Evolutionary conservation across 2,329 filamentous ascomycete species (phyloP).

Genomic region (Talaromyces sp.): DNA sequence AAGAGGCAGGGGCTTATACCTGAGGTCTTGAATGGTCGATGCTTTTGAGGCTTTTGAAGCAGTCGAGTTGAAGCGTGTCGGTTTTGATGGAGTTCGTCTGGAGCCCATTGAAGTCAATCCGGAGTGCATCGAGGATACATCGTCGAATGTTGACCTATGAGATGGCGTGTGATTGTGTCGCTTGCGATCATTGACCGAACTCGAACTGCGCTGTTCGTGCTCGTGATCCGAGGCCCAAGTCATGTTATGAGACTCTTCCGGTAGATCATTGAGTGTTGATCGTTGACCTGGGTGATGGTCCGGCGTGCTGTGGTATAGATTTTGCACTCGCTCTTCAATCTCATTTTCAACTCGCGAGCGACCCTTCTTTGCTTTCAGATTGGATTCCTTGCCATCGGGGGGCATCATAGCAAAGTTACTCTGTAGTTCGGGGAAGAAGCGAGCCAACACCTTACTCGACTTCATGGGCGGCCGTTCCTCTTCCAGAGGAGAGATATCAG

Average conservation of each 20-base stretch:
- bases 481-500: slow-evolving; percentile 32
- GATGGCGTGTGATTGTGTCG: background rate
- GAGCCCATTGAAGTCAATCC: background rate
- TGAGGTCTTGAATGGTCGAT: slow-evolving; percentile 31
- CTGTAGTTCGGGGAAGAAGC: slow-evolving; percentile 36
- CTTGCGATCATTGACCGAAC: too few relatives aligned
- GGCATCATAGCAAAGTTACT: slow-evolving; percentile 31
- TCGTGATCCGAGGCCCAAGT: background rate
- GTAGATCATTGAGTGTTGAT: background rate
- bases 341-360: slow-evolving; percentile 14
- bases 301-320: slow-evolving; percentile 14
- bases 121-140: slow-evolving; percentile 15
- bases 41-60: slow-evolving; percentile 7
- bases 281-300: slow-evolving; percentile 26
- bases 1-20: slow-evolving; percentile 46
- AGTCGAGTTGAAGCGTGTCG: slow-evolving; percentile 16
- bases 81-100: background rate
- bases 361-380: slow-evolving; percentile 7
- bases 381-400: slow-evolving; percentile 20
- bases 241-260: too few relatives aligned
- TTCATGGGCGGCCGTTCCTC: slow-evolving; percentile 17
- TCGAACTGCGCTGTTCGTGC: background rate
- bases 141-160: slow-evolving; percentile 34
- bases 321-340: slow-evolving; percentile 19
- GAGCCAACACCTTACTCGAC: slow-evolving; percentile 24